Conservation (phyloP, 768 basidiomycete species). For the Boletus reticuloceps region DNA sequence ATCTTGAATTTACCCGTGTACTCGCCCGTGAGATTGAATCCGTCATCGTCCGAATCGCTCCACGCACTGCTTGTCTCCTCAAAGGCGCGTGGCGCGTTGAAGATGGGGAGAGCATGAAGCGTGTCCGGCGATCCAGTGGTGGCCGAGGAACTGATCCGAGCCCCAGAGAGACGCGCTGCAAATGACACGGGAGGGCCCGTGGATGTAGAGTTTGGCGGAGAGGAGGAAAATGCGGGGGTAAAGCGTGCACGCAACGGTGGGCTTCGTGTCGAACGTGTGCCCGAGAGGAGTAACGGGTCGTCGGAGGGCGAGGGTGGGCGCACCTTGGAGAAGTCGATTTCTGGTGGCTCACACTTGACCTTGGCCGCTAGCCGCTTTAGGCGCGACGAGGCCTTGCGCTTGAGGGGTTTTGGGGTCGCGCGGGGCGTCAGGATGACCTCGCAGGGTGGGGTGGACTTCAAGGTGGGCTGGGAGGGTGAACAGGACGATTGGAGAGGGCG, state of each 20-base stretch:
- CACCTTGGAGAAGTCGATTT: conserved; percentile 54
- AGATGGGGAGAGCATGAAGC: conserved; percentile 16
- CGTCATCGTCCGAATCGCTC: conserved; percentile 33
- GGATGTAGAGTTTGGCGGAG: conserved; percentile 19
- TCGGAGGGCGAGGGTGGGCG: conserved; percentile 75
- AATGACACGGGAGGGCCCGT: conserved; percentile 11
- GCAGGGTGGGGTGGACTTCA: conserved; percentile 67
- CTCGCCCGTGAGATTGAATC: conserved; percentile 46
- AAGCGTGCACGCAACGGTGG: conserved; percentile 31
- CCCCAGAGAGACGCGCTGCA: conserved; percentile 19
- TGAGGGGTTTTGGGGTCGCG: conserved; percentile 36
- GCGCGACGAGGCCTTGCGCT: conserved; percentile 33
- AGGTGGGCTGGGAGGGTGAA: conserved; percentile 46
- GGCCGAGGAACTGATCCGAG: background rate
- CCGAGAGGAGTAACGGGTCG: conserved; percentile 67
- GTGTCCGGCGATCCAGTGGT: conserved; percentile 1
- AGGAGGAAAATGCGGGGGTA: conserved; percentile 37
- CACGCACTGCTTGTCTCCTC: conserved; percentile 11
- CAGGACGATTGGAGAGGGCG: conserved; percentile 13
- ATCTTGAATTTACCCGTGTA: conserved; percentile 66
- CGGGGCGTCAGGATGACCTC: conserved; percentile 47
- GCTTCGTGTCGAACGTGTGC: conserved; percentile 3
- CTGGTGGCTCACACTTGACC: conserved; percentile 66
- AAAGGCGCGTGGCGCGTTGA: conserved; percentile 5
- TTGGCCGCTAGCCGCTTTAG: conserved; percentile 16